Percentiles rank a stretch among this genome's conserved stretches.
phyloP scores from a whole-genome alignment of 345 rosid species.

The Salix udensis region DNA sequence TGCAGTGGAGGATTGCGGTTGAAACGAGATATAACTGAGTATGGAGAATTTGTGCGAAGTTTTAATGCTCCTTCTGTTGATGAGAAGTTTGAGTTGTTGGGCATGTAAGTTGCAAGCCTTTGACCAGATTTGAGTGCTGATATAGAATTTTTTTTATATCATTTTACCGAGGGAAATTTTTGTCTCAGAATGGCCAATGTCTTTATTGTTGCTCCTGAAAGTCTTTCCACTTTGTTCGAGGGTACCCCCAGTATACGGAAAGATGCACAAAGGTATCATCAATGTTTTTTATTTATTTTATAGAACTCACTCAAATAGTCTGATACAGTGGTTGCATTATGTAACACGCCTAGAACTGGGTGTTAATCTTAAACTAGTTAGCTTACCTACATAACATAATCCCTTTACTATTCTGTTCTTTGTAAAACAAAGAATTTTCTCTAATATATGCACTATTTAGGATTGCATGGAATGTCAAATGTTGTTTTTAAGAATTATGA shows the following conservation, averaged over 20 bases:
- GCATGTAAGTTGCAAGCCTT: slow-evolving; percentile 55
- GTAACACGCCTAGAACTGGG: not conserved
- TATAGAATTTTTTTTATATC: not conserved
- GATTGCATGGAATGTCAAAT: not conserved
- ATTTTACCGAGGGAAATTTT: slow-evolving; percentile 6
- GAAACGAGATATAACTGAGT: slow-evolving; percentile 94
- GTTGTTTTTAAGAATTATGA: not conserved
- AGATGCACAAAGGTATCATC: slow-evolving; percentile 78
- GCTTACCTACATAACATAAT: not conserved
- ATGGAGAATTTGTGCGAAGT: slow-evolving; percentile 78
- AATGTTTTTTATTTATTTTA: not conserved
- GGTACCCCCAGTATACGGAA: slow-evolving; percentile 90
- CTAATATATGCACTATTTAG: not conserved
- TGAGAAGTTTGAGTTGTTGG: slow-evolving; percentile 90
- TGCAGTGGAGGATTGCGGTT: slow-evolving; percentile 90
- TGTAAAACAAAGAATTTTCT: not conserved
- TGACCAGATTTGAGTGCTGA: not conserved
- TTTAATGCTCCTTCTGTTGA: slow-evolving; percentile 89
- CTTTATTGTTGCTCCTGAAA: slow-evolving; percentile 94
- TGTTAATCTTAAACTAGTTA: not conserved
- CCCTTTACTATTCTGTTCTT: not conserved
- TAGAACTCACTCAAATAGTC: not conserved
- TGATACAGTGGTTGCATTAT: not conserved
- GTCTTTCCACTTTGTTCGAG: slow-evolving; percentile 85
- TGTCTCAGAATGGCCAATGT: slow-evolving; percentile 81